Evolutionary conservation across 306 rosid genomes (phyloP), one percentile per base, ranked within the genome.

Genomic region (Styphnolobium japonicum): DNA sequence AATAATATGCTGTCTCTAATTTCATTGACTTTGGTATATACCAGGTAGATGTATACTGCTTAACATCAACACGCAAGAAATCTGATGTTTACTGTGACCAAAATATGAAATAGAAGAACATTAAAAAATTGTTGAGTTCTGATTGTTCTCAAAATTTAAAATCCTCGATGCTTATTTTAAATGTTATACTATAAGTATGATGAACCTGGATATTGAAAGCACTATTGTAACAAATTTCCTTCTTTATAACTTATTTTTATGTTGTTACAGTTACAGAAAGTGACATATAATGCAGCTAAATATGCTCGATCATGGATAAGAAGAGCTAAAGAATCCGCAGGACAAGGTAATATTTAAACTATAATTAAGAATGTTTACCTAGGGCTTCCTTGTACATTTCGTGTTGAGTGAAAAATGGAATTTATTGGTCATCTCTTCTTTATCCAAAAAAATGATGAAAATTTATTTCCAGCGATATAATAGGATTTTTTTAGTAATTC

Each of bases 241-340:
- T 74, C 49, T 31, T 56, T 48, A 49, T 66, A 48, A 40, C 65
- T 67, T 63, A 45, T 74, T 45, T 75, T 12, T 83, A 5, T 52
- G 4, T 73, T 25, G 22, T 63, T 80, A 42, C 90, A 95, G 99
- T 84, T 95, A 64, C 93, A 84, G 84, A 92, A 90, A 67, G 37
- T 83, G 83, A 84, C 90, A 64, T 21, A 49, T 75, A 88, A 51
- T 63, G 91, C 98, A 23, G 93, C 94, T 55, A 96, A 89, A 70
- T 66, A 56, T 79, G 92, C 98, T 52, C 89, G 57, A 63, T 82
- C 87, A 67, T 95, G 98, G 98, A 83, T 93, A 84, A 85, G 87
- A 73, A 82, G 68, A 81, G 96, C 94, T 51, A 95, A 82, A 84
- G 89, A 88, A 81, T 92, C 89, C 61, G 88, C 98, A 65, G 81